A percentile compares a stretch with the other conserved stretches of the same genome.
These are phyloP conservation scores for Fagopyrum tataricum DNA, from an alignment of 148 eudicot genomes.

Conservation along the genomic window DNA sequence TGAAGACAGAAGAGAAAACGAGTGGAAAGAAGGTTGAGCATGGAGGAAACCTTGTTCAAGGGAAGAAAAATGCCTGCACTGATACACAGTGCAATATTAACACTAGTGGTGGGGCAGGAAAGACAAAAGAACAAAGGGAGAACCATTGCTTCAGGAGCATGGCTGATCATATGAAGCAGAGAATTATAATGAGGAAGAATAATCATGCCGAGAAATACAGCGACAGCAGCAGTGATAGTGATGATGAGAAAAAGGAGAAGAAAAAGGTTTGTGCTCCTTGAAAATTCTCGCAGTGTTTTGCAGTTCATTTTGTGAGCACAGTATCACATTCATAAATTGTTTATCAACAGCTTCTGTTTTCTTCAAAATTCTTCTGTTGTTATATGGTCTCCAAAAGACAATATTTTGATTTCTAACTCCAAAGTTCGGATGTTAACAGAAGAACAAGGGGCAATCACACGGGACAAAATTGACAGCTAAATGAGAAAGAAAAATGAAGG, in stretches of 20 bases:
- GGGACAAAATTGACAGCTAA: not conserved
- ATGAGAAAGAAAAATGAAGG: slow-evolving; percentile 1
- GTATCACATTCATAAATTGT: too few relatives aligned
- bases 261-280: slow-evolving; percentile 20
- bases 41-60: not conserved
- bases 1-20: slow-evolving; percentile 16
- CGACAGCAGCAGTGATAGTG: slow-evolving; percentile 29
- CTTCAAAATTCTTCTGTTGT: not conserved
- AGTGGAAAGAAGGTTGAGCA: slow-evolving; percentile 12
- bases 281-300: not conserved
- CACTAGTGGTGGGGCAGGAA: not conserved
- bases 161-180: slow-evolving; percentile 31
- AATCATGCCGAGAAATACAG: slow-evolving; percentile 17
- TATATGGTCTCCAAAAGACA: not conserved
- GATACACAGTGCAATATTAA: slow-evolving; percentile 5
- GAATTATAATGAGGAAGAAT: slow-evolving; percentile 24
- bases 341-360: too few relatives aligned
- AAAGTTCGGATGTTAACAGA: not conserved
- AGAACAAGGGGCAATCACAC: slow-evolving; percentile 8
- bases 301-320: too few relatives aligned
- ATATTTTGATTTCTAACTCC: not conserved
- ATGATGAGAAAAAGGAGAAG: slow-evolving; percentile 20
- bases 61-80: not conserved
- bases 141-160: slow-evolving; percentile 24
- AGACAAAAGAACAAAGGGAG: slow-evolving; percentile 18